Percentiles rank a stretch among this genome's conserved stretches.
These are phyloP conservation scores for Senecio squalidus DNA, from an alignment of 140 eudicot genomes.

Conservation along the genomic window DNA sequence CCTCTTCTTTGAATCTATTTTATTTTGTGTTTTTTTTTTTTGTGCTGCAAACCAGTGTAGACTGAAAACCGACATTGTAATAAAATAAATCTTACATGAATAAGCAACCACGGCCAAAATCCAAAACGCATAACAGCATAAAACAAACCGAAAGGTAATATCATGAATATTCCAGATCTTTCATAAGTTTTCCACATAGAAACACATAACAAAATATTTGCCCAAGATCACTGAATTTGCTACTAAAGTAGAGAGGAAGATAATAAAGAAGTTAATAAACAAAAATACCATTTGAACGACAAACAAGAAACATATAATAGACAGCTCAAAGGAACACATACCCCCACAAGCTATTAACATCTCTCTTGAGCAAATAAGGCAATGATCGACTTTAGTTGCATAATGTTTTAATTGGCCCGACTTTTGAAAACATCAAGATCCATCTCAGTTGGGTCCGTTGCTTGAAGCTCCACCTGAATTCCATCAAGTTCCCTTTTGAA, in stretches of 20 bases:
- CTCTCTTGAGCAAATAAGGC: slow-evolving; percentile 14
- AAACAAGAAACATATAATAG: slow-evolving; percentile 29
- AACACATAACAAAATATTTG: slow-evolving; percentile 25
- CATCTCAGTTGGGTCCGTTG: slow-evolving; percentile 31
- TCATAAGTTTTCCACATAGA: slow-evolving; percentile 20
- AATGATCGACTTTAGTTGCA: neutral
- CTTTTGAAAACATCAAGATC: slow-evolving; percentile 31
- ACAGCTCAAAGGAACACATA: slow-evolving; percentile 19
- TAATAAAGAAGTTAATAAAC: neutral
- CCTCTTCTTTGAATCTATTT: no score
- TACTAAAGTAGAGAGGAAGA: slow-evolving; percentile 5
- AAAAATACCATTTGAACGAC: slow-evolving; percentile 22
- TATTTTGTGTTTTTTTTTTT: no score
- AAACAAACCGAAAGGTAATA: slow-evolving; percentile 21
- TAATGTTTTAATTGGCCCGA: slow-evolving; percentile 19
- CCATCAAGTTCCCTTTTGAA: slow-evolving; percentile 36
- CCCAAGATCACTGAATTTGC: slow-evolving; percentile 28
- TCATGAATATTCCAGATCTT: slow-evolving; percentile 4
- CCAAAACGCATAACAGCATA: no score
- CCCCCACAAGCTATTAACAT: slow-evolving; percentile 43
- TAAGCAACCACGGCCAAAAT: neutral
- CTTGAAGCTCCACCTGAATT: slow-evolving; percentile 33
- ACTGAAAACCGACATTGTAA: no score
- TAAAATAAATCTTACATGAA: no score
- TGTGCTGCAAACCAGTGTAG: no score